Evolutionary conservation across 768 basidiomycete species (phyloP).

Genomic region (Pholiota conissans): DNA sequence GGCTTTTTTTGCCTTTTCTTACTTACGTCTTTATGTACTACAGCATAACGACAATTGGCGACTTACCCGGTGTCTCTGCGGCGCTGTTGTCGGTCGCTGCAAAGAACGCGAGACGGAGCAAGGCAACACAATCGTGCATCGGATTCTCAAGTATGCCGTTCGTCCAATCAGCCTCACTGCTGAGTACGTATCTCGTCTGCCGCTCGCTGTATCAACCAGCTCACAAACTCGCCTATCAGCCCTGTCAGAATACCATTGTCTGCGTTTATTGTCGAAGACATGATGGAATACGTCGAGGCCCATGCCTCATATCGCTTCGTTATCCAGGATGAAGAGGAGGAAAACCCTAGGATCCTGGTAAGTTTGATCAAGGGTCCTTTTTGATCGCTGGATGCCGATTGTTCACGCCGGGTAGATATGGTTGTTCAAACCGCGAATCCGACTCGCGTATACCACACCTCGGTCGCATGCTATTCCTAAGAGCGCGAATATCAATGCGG

Average conservation of each 20-base stretch:
- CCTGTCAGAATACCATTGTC: constrained; percentile 63
- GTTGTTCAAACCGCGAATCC: constrained; percentile 91
- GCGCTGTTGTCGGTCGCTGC: constrained; percentile 76
- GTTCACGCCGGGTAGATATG: constrained; percentile 60
- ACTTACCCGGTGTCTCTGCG: constrained; percentile 75
- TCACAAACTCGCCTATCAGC: constrained; percentile 24
- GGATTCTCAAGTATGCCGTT: constrained; percentile 84
- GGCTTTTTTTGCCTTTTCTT: background rate
- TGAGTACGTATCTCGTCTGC: constrained; percentile 50
- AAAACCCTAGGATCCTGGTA: constrained; percentile 77
- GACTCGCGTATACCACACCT: constrained; percentile 68
- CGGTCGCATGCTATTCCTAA: constrained; percentile 58
- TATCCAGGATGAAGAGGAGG: constrained; percentile 84
- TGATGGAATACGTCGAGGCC: constrained; percentile 88
- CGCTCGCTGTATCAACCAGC: background rate
- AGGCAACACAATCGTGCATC: constrained; percentile 46
- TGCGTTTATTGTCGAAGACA: constrained; percentile 89
- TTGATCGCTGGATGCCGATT: background rate
- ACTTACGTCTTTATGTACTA: constrained; percentile 6
- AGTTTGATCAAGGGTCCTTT: constrained; percentile 23
- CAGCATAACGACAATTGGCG: constrained; percentile 66
- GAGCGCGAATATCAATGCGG: constrained; percentile 61
- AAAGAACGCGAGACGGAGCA: constrained; percentile 45
- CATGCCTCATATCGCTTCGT: constrained; percentile 94
- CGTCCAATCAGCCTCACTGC: constrained; percentile 61